Evolutionary conservation across 352 stramenopile genomes (phyloP), one percentile per base, ranked within the genome.

Genomic region (Globisporangium recalcitrans): DNA sequence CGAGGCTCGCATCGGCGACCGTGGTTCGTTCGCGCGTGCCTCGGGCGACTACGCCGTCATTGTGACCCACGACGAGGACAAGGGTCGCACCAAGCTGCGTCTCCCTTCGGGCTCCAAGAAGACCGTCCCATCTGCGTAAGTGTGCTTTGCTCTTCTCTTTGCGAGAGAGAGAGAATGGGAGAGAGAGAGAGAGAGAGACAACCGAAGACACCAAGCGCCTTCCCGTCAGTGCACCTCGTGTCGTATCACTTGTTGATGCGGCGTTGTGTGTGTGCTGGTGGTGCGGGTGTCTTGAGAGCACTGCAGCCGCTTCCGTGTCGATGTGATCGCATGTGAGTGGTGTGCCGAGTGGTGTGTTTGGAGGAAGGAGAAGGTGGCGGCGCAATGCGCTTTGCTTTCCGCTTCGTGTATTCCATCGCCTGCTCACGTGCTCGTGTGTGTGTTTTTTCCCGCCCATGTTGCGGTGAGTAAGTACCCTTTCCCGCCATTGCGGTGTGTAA

Each of bases 11-110:
- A 85, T 95, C 52, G 97, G 97, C 63, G 97, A 99, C 85, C 92
- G 97, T 62, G 97, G 97, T 64, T 89, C 85, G 62, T 98, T 99
- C 76, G 97, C 96, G 38, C 93, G 95, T 71, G 94, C 88, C 68
- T 99, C 96, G 68, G 97, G 97, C 62, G 91, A 98, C 82, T 99
- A 99, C 88, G 96, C 95, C 61, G 97, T 99, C 67, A 97, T 99
- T 62, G 96, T 99, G 72, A 91, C 93, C 63, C 97, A 99, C 81
- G 97, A 99, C 77, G 94, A 98, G 61, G 97, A 99, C 68, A 99
- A 99, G 85, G 93, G 88, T 67, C 99, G 93, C 82, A 96, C 88
- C 74, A 95, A 95, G 71, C 70, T 99, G 61, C 93, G 96, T 86
- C 80, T 99, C 19, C 96, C 97, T 58, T 98, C 93, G 56, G 96